Percentiles rank a stretch among this genome's conserved stretches.
Evolutionary conservation across 2,329 filamentous ascomycete species (phyloP).

Genomic region (Ophiosphaerella narmari): DNA sequence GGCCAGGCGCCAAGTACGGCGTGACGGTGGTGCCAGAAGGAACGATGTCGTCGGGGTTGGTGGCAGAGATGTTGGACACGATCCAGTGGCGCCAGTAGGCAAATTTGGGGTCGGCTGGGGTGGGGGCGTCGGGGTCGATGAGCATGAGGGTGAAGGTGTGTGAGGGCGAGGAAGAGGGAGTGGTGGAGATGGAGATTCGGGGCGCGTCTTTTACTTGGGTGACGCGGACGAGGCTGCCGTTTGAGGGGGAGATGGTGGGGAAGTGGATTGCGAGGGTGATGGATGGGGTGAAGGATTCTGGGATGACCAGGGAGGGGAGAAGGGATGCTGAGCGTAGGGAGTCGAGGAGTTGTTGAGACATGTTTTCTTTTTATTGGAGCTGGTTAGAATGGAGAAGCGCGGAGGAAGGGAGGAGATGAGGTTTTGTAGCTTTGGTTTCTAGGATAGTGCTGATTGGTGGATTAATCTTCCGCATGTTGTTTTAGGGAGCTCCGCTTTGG

Average conservation of each 20-base stretch:
- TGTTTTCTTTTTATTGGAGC: not conserved
- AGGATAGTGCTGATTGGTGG: no score
- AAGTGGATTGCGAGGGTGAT: slow-evolving; percentile 47
- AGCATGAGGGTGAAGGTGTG: slow-evolving; percentile 55
- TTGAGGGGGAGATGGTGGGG: slow-evolving; percentile 21
- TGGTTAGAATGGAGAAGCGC: not conserved
- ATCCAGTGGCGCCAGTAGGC: slow-evolving; percentile 63
- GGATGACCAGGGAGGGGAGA: slow-evolving; percentile 47
- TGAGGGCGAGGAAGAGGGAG: slow-evolving; percentile 1
- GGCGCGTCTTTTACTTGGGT: slow-evolving; percentile 31
- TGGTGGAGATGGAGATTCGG: slow-evolving; percentile 25
- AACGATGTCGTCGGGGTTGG: slow-evolving; percentile 6
- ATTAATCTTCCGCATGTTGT: no score
- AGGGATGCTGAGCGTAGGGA: slow-evolving; percentile 32
- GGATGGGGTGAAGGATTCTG: slow-evolving; percentile 50
- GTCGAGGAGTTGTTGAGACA: slow-evolving; percentile 18
- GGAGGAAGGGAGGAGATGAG: not conserved
- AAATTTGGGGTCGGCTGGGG: slow-evolving; percentile 60
- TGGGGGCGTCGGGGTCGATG: slow-evolving; percentile 61
- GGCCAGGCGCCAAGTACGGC: slow-evolving; percentile 39
- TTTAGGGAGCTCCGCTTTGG: no score
- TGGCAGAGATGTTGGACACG: slow-evolving; percentile 30
- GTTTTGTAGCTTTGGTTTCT: not conserved
- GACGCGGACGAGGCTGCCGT: slow-evolving; percentile 43
- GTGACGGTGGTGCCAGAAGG: slow-evolving; percentile 30